Conservation (phyloP, 306 rosid species). For the Senna tora region DNA sequence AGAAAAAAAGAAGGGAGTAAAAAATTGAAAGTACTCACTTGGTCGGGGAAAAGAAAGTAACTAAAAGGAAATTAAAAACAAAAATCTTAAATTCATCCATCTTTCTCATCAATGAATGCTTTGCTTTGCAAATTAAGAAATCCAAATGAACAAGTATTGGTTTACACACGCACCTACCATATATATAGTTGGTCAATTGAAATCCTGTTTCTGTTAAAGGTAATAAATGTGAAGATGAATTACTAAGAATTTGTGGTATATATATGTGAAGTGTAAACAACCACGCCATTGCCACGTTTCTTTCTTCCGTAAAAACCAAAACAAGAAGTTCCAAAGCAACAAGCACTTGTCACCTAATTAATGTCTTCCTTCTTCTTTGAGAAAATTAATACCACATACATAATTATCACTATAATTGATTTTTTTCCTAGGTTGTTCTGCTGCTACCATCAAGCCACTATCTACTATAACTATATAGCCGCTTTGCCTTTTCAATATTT, state of each 20-base stretch:
- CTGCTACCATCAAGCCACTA: conserved; percentile 26
- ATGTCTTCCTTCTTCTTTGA: conserved; percentile 42
- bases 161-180: background rate
- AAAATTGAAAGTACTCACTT: background rate
- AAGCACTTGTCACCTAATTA: conserved; percentile 53
- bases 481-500: no score
- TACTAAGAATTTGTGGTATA: no score
- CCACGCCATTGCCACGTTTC: conserved; percentile 9
- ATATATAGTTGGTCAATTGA: conserved; percentile 31
- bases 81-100: no score
- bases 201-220: conserved; percentile 28
- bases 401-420: background rate
- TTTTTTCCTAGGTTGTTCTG: conserved; percentile 27
- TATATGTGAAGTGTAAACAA: conserved; percentile 18
- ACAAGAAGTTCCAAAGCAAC: conserved; percentile 55
- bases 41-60: background rate
- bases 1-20: background rate
- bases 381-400: conserved; percentile 16
- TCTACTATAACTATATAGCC: no score
- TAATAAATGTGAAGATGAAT: background rate
- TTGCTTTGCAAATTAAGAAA: no score
- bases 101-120: no score
- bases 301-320: conserved; percentile 49
- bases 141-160: no score
- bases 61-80: background rate